Evolutionary conservation across 2,329 filamentous ascomycete species (phyloP), one percentile per base, ranked within the genome.

Genomic region (Plectosphaerella plurivora): DNA sequence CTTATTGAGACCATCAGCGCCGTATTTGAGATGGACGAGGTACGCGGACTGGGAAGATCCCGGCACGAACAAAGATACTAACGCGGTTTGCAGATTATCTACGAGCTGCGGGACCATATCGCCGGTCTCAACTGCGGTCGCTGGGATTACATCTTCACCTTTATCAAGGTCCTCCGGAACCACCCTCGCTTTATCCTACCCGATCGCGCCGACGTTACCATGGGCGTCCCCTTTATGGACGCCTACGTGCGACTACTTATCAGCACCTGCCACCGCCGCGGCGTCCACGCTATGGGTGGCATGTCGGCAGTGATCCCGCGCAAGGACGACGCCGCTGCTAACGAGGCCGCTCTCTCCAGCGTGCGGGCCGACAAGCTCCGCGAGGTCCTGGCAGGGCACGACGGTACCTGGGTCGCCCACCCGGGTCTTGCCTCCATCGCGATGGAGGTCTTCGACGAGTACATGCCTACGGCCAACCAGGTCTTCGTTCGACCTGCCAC

Each of bases 131-230:
- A 99, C 84, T 97, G 94, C 73, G 94, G 94, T 59, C 88, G 94
- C 61, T 99, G 94, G 94, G 94, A 99, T 70, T 99, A 99, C 81
- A 97, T 99, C 76, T 99, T 99, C 82, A 94, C 88, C 71, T 91
- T 93, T 67, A 97, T 99, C 80, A 99, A 99, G 83, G 96, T 96
- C 74, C 96, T 97, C 88, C 90, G 94, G 68, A 85, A 96, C 66
- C 94, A 97, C 78, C 79, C 89, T 64, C 86, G 87, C 75, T 97
- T 97, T 68, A 85, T 97, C 53, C 86, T 99, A 18, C 94, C 94
- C 25, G 93, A 99, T 71, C 89, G 94, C 56, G 87, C 87, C 51
- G 81, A 84, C 55, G 91, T 99, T 51, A 99, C 94, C 62, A 97
- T 99, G 94, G 97, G 92, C 12, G 88, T 93, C 2, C 94, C 94